These are phyloP conservation scores for Scutellaria barbata DNA, from an alignment of 257 asterid species.

Conservation along the genomic window DNA sequence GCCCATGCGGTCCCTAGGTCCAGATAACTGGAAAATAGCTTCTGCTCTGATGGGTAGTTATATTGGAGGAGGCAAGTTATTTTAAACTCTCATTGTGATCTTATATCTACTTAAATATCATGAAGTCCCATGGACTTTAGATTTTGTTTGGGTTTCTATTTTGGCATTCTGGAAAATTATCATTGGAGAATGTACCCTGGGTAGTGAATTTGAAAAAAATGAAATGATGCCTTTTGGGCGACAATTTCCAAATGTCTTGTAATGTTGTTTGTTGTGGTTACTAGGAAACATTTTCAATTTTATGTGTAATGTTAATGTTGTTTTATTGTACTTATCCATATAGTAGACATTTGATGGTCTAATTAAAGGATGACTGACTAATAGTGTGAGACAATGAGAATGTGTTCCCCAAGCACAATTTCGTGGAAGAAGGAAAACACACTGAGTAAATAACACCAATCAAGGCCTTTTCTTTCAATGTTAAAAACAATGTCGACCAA, in stretches of 20 bases:
- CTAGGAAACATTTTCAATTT: neutral
- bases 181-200: conserved; percentile 8
- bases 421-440: too few relatives aligned
- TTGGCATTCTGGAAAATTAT: neutral
- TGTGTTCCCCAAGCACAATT: too few relatives aligned
- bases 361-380: neutral
- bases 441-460: too few relatives aligned
- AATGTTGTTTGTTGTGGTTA: conserved; percentile 10
- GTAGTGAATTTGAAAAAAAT: neutral
- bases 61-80: conserved; percentile 79
- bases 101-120: conserved; percentile 14
- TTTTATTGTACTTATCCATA: neutral
- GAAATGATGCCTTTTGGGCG: neutral
- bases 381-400: neutral
- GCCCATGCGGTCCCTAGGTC: conserved; percentile 88
- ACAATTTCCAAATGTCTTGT: neutral
- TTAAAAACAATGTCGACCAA: neutral
- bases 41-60: conserved; percentile 93
- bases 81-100: conserved; percentile 2
- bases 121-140: neutral
- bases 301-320: neutral
- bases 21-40: conserved; percentile 83
- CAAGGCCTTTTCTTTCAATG: too few relatives aligned
- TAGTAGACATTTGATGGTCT: neutral
- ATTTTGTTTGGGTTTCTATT: neutral